Base-by-base conservation (phyloP, 2,329 filamentous ascomycete species). In the Helicocarpus griseus region DNA sequence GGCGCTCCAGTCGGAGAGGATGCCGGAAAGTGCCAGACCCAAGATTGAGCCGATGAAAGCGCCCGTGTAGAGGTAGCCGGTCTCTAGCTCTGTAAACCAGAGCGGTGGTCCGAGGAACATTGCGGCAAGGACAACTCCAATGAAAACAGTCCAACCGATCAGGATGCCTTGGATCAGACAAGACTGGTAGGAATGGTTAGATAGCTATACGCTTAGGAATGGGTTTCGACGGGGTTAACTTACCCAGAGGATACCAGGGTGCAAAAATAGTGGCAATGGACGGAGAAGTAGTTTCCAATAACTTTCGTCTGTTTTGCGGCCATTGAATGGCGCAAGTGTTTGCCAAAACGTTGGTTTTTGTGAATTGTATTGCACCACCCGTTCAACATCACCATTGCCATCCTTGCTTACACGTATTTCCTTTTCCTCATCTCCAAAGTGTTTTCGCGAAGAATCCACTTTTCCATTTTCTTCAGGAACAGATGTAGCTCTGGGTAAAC, bases 121-220 rank as follows among this genome's bases (percentile, higher is more conserved):
- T 53, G 84, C 81, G n/a, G 84, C 86, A 43, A 94, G 73, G 58
- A 93, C 82, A 54, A 93, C 85, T 52, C 87, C 86, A 57, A 95
- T 91, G 63, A 96, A 88, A 14, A 96, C 87, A 1, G 90, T 95
- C 90, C 91, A 97, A 57, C 90, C 91, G 62, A 96, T 95, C 63
- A 95, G 81, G 4, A 87, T 81, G 14, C 90, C 90, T 75, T 95
- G 90, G 47, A 90, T 87, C 3, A 96, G 74, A 61, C 79, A 82
- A 14, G 78, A 77, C 69, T 71, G 21, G 2, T 1, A 19, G 21
- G 45, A 41, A n/a, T n/a, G 36, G 41, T 7, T 51, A 21, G 50
- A 51, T 45, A 48, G 44, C 36, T n/a, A n/a, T n/a, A n/a, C n/a
- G n/a, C n/a, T 28, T 28, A 48, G 26, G n/a, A n/a, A 14, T 40